A percentile compares a stretch with the other conserved stretches of the same genome.
These are phyloP conservation scores for Takashimella tepidaria DNA, from an alignment of 1,284 basidiomycete genomes.

Conservation along the genomic window DNA sequence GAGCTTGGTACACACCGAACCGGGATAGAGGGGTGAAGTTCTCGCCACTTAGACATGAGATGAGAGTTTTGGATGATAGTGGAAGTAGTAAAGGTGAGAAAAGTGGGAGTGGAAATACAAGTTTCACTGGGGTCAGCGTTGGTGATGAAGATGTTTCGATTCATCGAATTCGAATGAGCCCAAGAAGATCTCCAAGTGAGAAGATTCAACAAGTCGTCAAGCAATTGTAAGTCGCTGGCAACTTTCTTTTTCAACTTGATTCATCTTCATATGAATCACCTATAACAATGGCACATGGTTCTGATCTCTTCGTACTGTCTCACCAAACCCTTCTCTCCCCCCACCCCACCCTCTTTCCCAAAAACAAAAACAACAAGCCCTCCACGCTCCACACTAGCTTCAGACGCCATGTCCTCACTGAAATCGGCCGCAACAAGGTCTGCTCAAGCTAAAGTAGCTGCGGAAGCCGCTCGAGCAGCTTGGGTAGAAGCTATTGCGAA, in stretches of 20 bases:
- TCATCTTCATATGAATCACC: too few species aligned
- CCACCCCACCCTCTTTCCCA: neutral
- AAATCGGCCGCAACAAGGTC: neutral
- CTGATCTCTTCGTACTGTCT: too few species aligned
- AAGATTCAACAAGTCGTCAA: too few species aligned
- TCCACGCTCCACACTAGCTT: neutral
- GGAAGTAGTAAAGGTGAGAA: conserved; percentile 1
- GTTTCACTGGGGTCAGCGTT: too few species aligned
- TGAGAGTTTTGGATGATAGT: neutral
- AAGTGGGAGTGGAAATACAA: too few species aligned
- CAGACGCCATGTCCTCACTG: neutral
- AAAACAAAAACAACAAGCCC: conserved; percentile 7
- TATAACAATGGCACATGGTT: too few species aligned
- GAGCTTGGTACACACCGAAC: conserved; percentile 16
- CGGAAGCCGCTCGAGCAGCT: neutral
- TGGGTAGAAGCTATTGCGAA: conserved; percentile 3
- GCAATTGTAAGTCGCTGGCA: too few species aligned
- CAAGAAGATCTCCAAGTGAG: neutral
- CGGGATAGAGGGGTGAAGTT: conserved; percentile 5
- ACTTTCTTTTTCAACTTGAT: too few species aligned
- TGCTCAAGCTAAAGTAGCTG: neutral
- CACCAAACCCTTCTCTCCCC: neutral
- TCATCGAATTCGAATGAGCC: conserved; percentile 17
- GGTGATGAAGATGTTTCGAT: conserved; percentile 21
- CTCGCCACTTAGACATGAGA: neutral